Conservation (phyloP, 306 rosid genomes). For the Cajanus cajan region DNA sequence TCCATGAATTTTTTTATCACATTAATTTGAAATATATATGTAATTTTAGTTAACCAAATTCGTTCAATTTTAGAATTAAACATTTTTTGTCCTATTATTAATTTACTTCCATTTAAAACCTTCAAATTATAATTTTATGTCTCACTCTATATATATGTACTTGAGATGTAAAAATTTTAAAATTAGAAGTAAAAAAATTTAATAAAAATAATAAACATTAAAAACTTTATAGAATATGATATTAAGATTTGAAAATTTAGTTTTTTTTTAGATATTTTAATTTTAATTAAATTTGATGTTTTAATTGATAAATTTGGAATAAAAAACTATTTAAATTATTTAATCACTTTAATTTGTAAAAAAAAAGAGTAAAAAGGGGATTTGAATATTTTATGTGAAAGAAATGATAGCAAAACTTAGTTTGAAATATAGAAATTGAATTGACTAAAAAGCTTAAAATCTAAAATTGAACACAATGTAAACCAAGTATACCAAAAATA, state of each 20-base stretch:
- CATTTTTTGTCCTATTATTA: too few relatives aligned
- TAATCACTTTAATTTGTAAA: not conserved
- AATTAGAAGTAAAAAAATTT: not conserved
- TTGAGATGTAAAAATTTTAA: not conserved
- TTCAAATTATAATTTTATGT: not conserved
- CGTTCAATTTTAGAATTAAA: too few relatives aligned
- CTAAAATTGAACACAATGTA: not conserved
- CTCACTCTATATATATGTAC: not conserved
- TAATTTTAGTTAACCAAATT: not conserved
- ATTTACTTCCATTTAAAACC: not conserved
- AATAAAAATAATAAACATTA: not conserved
- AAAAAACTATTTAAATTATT: not conserved
- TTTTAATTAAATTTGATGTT: too few relatives aligned
- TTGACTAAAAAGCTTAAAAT: not conserved
- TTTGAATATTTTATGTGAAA: not conserved
- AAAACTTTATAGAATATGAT: too few relatives aligned
- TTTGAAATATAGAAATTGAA: not conserved
- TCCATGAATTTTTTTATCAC: not conserved
- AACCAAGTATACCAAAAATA: not conserved
- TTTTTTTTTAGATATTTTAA: not conserved
- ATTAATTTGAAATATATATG: not conserved
- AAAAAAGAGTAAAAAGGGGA: not conserved
- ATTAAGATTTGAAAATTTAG: not conserved
- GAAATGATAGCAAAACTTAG: not conserved
- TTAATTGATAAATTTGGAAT: not conserved